Conservation (phyloP, 2,329 filamentous ascomycete species). For the Dendrostoma leiphaemia region DNA sequence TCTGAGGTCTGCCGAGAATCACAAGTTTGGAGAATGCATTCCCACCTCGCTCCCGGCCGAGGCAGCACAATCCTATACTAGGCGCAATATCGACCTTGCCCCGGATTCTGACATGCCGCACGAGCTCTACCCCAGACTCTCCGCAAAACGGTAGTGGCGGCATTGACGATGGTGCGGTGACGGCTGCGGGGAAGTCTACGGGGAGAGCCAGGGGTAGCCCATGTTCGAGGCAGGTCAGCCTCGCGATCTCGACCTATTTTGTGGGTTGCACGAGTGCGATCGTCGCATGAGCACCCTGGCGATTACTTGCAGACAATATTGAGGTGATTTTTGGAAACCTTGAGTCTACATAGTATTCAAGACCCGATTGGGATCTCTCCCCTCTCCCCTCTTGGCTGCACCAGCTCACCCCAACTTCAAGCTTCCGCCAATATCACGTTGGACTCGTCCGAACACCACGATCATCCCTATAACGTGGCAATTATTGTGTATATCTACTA, state of each 20-base stretch:
- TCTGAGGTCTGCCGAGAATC: neutral
- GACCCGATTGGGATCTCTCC: too few species aligned
- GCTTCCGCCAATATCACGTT: too few species aligned
- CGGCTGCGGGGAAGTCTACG: neutral
- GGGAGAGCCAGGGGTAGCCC: neutral
- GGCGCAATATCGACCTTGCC: neutral
- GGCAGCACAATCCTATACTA: neutral
- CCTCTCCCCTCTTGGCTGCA: too few species aligned
- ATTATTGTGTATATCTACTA: too few species aligned
- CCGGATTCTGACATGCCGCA: neutral
- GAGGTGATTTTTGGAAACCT: too few species aligned
- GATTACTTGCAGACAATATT: too few species aligned
- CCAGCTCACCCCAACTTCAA: too few species aligned
- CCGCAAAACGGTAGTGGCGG: too few species aligned
- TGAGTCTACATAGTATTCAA: too few species aligned
- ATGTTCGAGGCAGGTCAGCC: neutral
- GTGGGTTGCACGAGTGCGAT: neutral
- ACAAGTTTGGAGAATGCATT: neutral
- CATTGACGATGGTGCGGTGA: too few species aligned
- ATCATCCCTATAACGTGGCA: too few species aligned
- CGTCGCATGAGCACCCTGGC: conserved; percentile 1
- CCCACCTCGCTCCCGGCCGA: neutral
- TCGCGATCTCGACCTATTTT: neutral
- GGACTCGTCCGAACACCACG: too few species aligned
- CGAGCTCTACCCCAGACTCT: neutral